Evolutionary conservation across 1,284 basidiomycete genomes (phyloP).

Genomic region (Leccinum pseudoinsigne): DNA sequence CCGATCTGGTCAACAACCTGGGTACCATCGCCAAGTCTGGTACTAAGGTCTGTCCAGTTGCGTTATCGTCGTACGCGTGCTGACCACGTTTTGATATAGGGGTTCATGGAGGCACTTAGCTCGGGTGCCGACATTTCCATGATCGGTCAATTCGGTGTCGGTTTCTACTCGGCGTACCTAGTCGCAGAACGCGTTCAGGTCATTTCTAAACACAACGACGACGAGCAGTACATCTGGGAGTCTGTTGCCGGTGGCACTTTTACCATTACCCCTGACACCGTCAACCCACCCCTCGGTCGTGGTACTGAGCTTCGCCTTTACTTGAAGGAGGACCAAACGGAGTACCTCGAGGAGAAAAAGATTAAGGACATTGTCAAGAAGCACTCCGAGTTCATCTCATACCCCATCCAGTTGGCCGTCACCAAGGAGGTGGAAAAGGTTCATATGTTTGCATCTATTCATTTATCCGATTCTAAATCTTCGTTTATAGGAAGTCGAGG

Average conservation of each 20-base stretch:
- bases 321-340: conserved; percentile 98
- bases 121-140: conserved; percentile 97
- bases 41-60: conserved; percentile 61
- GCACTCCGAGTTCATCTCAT: conserved; percentile 99
- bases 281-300: conserved; percentile 90
- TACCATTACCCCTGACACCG: conserved; percentile 94
- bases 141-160: conserved; percentile 97
- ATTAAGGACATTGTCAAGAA: conserved; percentile 99
- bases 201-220: conserved; percentile 99
- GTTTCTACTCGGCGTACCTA: conserved; percentile 99
- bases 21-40: conserved; percentile 99
- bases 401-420: conserved; percentile 98
- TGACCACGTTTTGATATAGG: conserved; percentile 48
- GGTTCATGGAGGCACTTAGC: conserved; percentile 96
- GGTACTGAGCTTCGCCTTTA: conserved; percentile 94
- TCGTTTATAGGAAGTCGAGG: conserved; percentile 77
- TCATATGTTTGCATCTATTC: conserved; percentile 17
- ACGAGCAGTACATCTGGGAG: conserved; percentile 99
- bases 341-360: conserved; percentile 99
- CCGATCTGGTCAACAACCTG: conserved; percentile 97
- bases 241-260: conserved; percentile 99
- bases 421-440: conserved; percentile 99
- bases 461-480: conserved; percentile 6
- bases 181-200: conserved; percentile 98
- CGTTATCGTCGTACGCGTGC: conserved; percentile 5